Base-by-base conservation (phyloP, 2,329 filamentous ascomycete species). In the Hypoxylon sp. region DNA sequence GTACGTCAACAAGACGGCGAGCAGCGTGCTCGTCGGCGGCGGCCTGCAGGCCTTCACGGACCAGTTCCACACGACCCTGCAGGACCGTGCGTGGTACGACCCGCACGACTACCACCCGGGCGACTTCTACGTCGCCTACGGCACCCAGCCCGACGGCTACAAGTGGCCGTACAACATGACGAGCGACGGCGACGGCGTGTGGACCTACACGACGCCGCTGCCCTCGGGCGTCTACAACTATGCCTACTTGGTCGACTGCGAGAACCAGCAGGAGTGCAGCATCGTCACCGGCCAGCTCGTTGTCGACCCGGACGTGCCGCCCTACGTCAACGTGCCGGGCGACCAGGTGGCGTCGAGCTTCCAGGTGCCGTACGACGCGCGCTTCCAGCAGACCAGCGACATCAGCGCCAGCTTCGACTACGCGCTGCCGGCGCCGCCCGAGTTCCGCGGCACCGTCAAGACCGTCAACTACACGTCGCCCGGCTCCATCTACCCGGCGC, bases 381-480 rank as follows among this genome's bases (percentile, higher is more conserved):
- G 42, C 13, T 71, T 70, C 58, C 69, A 70, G 47, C 46, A 41
- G 4, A 55, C 57, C 3, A 27, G 54, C 38, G 49, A 64, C 40
- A 43, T 66, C 48, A 38, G 43, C 62, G 51, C 63, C 29, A 61
- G 68, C 54, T 70, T 70, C 46, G 64, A 70, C 57, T 67, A 65
- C 37, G 63, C 61, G 3, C 60, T 70, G 0, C 55, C 64, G 2
- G 65, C 67, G 7, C 62, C 67, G 10, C 7, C 26, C 3, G 29
- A 47, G 7, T 51, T 62, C 43, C 64, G 66, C 9, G 69, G 69
- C 38, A 65, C 62, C 4, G 37, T 70, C 38, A 55, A 62, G 43
- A 62, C 65, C 21, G 69, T 66, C 37, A 71, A 71, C 55, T 71
- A 71, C 62, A 70, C 67, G 6, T 69, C 67, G 8, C 68, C 68